Base-by-base conservation (phyloP, 1,139 yeast species). In the Candida buenavistaensis region DNA sequence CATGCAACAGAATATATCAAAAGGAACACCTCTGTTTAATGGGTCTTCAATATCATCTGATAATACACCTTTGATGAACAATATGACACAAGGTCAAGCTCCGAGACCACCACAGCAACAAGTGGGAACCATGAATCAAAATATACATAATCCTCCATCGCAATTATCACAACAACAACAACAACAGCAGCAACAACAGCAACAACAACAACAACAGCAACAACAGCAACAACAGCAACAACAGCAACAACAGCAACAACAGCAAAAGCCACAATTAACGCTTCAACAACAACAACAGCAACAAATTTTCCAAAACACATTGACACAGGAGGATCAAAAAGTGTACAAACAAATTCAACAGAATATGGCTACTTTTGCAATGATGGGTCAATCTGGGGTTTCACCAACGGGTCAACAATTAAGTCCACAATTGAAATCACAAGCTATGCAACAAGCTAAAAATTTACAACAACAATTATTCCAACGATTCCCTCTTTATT, bases 351-450 rank as follows among this genome's bases (percentile, higher is more conserved):
- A 68, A 41, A 51, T 67, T 36, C 76, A 69, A 43, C 50, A 59
- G 2, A 55, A 68, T 33, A 66, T 68, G 64, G 59, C 60, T 39
- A 63, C 74, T 2, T 63, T 68, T 40, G 68, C 64, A 2, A 59
- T 62, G 42, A 69, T 70, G 75, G 72, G 74, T 10, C 68, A 66
- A 40, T 53, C 68, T 9, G 76, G 76, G 1, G 51, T 66, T 9
- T 68, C 75, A 1, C 75, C 75, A 7, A 69, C 65, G 38, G 59
- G 73, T 13, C 62, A 67, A 20, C 64, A 63, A 37, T 59, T 70
- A 37, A 65, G 64, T 3, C 68, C 68, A 5, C 72, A 66, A 37
- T 75, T 70, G 40, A 72, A 68, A 37, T 74, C 67, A 42, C 72
- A 67, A 41, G 75, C 75, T 1, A 47, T 67, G 14, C 70, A 66